phyloP scores from a whole-genome alignment of 192 early-diverging fungal genomes.

The Globomyces pollinis-pini region DNA sequence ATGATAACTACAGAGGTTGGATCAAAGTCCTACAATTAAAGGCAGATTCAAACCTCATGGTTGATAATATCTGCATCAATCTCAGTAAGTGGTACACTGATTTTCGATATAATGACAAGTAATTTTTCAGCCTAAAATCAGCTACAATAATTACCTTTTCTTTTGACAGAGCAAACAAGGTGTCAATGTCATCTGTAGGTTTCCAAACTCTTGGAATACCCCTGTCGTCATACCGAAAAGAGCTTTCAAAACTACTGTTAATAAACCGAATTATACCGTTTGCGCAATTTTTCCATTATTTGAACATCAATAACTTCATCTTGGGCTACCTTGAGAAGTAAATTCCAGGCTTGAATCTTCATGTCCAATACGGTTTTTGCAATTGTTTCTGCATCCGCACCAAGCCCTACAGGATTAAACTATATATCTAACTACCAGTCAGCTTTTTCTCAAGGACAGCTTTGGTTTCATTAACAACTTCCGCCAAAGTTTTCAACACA shows the following conservation, averaged over 20 bases:
- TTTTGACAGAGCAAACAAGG: constrained; percentile 63
- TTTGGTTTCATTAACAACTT: constrained; percentile 47
- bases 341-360: constrained; percentile 66
- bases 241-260: constrained; percentile 73
- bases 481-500: constrained; percentile 54
- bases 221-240: constrained; percentile 88
- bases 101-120: constrained; percentile 62
- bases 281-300: constrained; percentile 51
- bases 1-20: constrained; percentile 27
- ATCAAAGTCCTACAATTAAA: constrained; percentile 25
- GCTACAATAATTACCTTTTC: constrained; percentile 44
- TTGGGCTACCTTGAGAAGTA: constrained; percentile 60
- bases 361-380: constrained; percentile 39
- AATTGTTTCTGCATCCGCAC: constrained; percentile 40
- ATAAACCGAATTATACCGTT: no score
- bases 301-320: constrained; percentile 78
- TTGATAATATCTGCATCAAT: constrained; percentile 28
- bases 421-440: no score
- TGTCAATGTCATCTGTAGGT: constrained; percentile 91
- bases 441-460: constrained; percentile 21
- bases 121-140: constrained; percentile 54
- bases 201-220: constrained; percentile 94
- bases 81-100: constrained; percentile 44
- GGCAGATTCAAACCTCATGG: constrained; percentile 30
- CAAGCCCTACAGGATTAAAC: no score